Percentiles rank a stretch among this genome's conserved stretches.
These are phyloP conservation scores for sunflower (Helianthus annuus) DNA, from an alignment of 129 eudicot species.

Conservation along the genomic window HanXRQr2.0-SUNRISE NC_035444.2:1830001-1830500, in stretches of 20 bases:
- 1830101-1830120: not conserved
- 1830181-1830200: not conserved
- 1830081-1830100: conserved; percentile 44
- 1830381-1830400: too few relatives aligned
- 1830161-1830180: not conserved
- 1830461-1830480: too few relatives aligned
- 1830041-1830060: conserved; percentile 71
- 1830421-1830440: not conserved
- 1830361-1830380: too few relatives aligned
- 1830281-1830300: too few relatives aligned
- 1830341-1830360: too few relatives aligned
- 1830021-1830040: conserved; percentile 92
- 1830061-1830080: conserved; percentile 83
- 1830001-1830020: conserved; percentile 54
- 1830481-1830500: too few relatives aligned
- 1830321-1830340: too few relatives aligned
- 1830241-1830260: too few relatives aligned
- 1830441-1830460: too few relatives aligned
- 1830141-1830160: not conserved
- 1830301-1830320: too few relatives aligned
- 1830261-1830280: too few relatives aligned
- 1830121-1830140: not conserved
- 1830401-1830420: too few relatives aligned
- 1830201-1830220: not conserved
- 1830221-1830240: not conserved